Evolutionary conservation across 2,329 filamentous ascomycete genomes (phyloP).

Genomic region (Epichloe elymi): DNA sequence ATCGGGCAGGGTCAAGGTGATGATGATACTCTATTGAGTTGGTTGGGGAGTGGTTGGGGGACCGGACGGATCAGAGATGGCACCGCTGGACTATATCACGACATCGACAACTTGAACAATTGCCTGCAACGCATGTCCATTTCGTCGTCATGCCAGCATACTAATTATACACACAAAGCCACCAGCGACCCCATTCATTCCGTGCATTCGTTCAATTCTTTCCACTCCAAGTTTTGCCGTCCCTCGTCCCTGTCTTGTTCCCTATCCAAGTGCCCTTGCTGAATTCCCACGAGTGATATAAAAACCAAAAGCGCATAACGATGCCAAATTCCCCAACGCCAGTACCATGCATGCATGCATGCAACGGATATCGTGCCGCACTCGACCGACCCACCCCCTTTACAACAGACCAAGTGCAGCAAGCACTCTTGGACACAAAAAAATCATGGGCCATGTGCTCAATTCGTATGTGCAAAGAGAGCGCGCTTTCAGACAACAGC

Average conservation of each 20-base stretch:
- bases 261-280: constrained; percentile 3
- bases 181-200: neutral
- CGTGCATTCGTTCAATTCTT: neutral
- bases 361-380: neutral
- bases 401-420: neutral
- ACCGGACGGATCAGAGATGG: neutral
- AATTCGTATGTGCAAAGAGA: neutral
- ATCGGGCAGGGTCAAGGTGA: neutral
- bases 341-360: constrained; percentile 1
- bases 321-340: constrained; percentile 1
- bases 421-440: neutral
- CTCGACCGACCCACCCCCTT: neutral
- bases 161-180: neutral
- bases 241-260: neutral
- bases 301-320: neutral
- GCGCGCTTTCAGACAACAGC: neutral
- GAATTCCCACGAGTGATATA: neutral
- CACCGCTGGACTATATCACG: neutral
- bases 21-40: neutral
- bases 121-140: neutral
- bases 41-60: neutral
- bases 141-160: neutral
- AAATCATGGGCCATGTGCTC: neutral
- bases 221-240: neutral
- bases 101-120: neutral